Evolutionary conservation across 257 asterid species (phyloP).

Genomic region (Solanum piurae): DNA sequence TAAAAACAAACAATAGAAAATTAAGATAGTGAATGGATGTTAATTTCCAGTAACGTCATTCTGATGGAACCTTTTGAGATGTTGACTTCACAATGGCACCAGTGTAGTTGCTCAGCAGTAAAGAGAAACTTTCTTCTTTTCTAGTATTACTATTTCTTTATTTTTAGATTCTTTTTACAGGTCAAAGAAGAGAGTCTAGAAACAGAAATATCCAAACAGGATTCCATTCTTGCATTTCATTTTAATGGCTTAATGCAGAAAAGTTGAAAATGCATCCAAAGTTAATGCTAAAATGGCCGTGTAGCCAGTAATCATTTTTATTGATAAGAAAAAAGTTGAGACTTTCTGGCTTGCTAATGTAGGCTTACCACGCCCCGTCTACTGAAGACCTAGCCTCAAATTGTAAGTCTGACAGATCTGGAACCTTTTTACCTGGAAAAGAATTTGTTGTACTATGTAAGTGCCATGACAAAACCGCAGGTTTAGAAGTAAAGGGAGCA

Average conservation of each 20-base stretch:
- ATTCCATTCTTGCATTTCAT: not conserved
- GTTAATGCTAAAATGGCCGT: not conserved
- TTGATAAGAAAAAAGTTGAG: not conserved
- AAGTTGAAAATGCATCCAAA: not conserved
- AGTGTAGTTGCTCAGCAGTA: not conserved
- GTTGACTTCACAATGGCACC: not conserved
- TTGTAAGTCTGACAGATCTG: slow-evolving; percentile 41
- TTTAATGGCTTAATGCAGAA: not conserved
- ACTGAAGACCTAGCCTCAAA: slow-evolving; percentile 73
- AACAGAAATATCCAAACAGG: not conserved
- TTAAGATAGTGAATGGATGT: not conserved
- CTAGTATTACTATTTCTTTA: not conserved
- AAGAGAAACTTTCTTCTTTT: not conserved
- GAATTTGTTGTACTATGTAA: not conserved
- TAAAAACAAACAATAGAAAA: not conserved
- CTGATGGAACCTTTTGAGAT: not conserved
- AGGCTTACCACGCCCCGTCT: slow-evolving; percentile 84
- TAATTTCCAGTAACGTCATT: not conserved
- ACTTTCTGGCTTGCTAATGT: not conserved
- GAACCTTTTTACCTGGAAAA: slow-evolving; percentile 35
- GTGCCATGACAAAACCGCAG: not conserved
- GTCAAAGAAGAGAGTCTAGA: not conserved
- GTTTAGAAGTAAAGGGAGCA: not conserved
- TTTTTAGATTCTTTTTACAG: not conserved
- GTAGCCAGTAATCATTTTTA: not conserved